phyloP scores from a whole-genome alignment of 495 filamentous ascomycete species.

The Lineolata rhizophorae region DNA sequence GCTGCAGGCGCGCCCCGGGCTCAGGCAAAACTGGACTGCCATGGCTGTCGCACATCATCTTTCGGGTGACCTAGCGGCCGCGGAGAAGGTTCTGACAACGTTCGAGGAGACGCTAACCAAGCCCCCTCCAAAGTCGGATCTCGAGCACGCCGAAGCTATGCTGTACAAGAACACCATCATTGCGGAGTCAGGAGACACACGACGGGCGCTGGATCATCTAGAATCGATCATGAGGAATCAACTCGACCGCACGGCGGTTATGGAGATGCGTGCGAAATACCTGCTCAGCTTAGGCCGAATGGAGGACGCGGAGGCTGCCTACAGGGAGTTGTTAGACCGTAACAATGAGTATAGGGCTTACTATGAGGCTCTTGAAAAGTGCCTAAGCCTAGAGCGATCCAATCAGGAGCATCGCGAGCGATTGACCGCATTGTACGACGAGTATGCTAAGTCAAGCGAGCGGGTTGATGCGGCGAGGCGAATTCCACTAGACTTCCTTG shows the following conservation, averaged over 20 bases:
- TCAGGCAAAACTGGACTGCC: constrained; percentile 89
- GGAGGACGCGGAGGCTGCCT: constrained; percentile 65
- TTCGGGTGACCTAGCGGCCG: constrained; percentile 57
- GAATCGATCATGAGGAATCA: constrained; percentile 52
- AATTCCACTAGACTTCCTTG: constrained; percentile 74
- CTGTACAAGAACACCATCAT: constrained; percentile 95
- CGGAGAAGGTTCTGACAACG: constrained; percentile 74
- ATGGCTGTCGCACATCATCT: constrained; percentile 85
- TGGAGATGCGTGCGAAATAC: constrained; percentile 79
- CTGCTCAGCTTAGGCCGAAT: constrained; percentile 54
- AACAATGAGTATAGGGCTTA: constrained; percentile 78
- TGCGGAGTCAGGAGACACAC: constrained; percentile 58
- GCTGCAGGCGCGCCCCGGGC: constrained; percentile 53
- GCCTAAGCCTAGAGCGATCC: constrained; percentile 36
- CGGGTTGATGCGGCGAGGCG: constrained; percentile 67
- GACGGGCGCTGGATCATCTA: constrained; percentile 70
- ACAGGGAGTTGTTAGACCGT: constrained; percentile 55
- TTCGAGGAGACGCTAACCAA: constrained; percentile 82
- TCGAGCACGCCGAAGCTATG: constrained; percentile 86
- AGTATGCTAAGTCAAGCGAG: constrained; percentile 58
- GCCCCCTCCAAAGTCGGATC: constrained; percentile 50
- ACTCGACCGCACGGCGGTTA: constrained; percentile 67
- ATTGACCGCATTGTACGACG: constrained; percentile 54
- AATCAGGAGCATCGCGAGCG: constrained; percentile 31
- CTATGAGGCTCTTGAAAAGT: constrained; percentile 52